Base-by-base conservation (phyloP, 1,284 basidiomycete genomes). In the Leccinum solheimii region DNA sequence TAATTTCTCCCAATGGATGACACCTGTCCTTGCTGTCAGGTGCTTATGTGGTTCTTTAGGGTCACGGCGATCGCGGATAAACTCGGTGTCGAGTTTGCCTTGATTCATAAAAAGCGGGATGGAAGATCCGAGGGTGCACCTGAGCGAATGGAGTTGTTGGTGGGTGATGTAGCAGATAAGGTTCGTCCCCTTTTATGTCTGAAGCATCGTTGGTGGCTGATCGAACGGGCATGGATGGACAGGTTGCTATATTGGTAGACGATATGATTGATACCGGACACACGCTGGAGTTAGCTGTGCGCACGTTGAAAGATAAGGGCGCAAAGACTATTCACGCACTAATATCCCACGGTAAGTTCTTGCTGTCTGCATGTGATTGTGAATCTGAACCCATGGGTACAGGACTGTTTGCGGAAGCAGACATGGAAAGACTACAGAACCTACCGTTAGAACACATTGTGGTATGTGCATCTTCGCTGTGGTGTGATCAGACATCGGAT, bases 231-330 rank as follows among this genome's bases (percentile, higher is more conserved):
- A 21, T 59, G 14, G 55, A 34, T 59, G 14, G 55, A 34, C 61
- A 93, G 91, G 83, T 92, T 57, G 95, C 94, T 32, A 97, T 99
- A 70, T 82, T 99, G 55, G 91, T 99, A 32, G 97, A 99, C 76
- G 97, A 99, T 75, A 98, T 99, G 95, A 91, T 98, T 72, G 97
- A 99, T 76, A 95, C 94, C 5, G 97, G 96, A 2, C 84, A 84
- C 62, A 99, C 97, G 2, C 84, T 99, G 26, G 80, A 87, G 11
- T 80, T 98, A 16, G 97, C 97, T 30, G 91, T 89, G 11, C 87
- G 87, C 58, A 93, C 95, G 3, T 80, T 99, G 63, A 83, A 88
- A 62, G 93, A 96, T 66, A 91, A 92, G 60, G 97, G 97, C 34
- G 97, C 95, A 2, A 90, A 85, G 70, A 86, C 88, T 45, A 88